Evolutionary conservation across 352 stramenopile genomes (phyloP), one percentile per base, ranked within the genome.

Genomic region (Phytopythium mirpurense): DNA sequence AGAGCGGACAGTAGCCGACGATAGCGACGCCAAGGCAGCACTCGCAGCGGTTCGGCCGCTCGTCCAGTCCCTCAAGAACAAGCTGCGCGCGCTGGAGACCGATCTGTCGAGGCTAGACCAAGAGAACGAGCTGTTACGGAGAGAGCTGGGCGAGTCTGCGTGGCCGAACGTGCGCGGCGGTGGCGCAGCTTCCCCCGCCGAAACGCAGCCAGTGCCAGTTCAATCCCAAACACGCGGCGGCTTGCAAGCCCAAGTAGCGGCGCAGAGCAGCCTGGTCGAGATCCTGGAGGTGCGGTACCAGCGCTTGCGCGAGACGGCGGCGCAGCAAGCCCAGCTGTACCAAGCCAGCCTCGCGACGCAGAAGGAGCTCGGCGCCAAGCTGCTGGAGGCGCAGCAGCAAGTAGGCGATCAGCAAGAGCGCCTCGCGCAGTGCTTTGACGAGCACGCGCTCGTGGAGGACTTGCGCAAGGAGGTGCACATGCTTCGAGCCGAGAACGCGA

Each of bases 231-330:
- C 77, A 19, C 64, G 65, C 31, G 37, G 65, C 8, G 67, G 74
- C 19, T 54, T 89, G 1, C 49, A 67, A 10, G 38, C 60, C 4
- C 54, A 61, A 38, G 46, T 88, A 0, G 27, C 52, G 26, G 59
- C 76, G 15, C 65, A 70, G 16, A 51, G 67, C 9, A 73, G 72
- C 10, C 69, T 85, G 31, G 61, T 86, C 38, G 65, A 72, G 12
- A 51, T 87, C 8, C 51, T 90, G 9, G 74, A 90, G 53, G 66
- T 70, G 10, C 74, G 74, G 16, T 88, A 78, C 34, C 48, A 68
- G 9, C 65, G 73, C 32, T 45, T 90, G 0, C 52, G 86, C 24
- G 37, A 65, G 11, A 82, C 80, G 27, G 37, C 63, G 1, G 59
- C 62, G 37, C 50, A 57, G 40, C 74, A 82, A 56, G 35, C 59